Percentiles rank a stretch among this genome's conserved stretches.
Conservation (phyloP, 208 protist genomes). For the Wallacemonas collosoma region DNA sequence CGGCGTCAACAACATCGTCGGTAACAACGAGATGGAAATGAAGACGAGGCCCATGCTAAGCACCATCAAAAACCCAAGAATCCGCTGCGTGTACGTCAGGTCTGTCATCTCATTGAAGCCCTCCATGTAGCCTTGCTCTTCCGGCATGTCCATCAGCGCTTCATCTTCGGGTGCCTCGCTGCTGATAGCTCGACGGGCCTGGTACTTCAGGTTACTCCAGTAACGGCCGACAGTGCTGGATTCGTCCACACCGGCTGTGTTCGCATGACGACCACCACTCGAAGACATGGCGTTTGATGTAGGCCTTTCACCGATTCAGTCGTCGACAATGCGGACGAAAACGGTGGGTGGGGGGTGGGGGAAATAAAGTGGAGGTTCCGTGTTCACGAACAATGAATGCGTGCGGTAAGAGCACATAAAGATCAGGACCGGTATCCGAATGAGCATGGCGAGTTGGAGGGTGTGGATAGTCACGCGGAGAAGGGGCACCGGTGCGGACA, state of each 20-base stretch:
- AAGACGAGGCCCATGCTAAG: conserved; percentile 88
- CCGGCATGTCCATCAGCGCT: conserved; percentile 52
- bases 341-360: too few relatives aligned
- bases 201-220: conserved; percentile 55
- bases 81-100: conserved; percentile 80
- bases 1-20: conserved; percentile 62
- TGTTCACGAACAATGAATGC: too few relatives aligned
- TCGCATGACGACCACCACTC: conserved; percentile 26
- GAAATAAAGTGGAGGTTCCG: too few relatives aligned
- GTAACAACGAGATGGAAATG: conserved; percentile 66
- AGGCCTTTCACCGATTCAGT: too few relatives aligned
- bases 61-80: conserved; percentile 80
- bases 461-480: too few relatives aligned
- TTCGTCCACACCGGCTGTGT: conserved; percentile 9
- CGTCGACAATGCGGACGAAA: too few relatives aligned
- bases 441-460: too few relatives aligned
- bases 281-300: neutral
- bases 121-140: conserved; percentile 47
- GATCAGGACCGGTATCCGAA: too few relatives aligned
- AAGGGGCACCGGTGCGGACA: too few relatives aligned
- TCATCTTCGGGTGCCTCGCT: conserved; percentile 60
- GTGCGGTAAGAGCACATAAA: too few relatives aligned
- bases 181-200: conserved; percentile 46
- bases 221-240: conserved; percentile 32
- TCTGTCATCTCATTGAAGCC: conserved; percentile 67